Evolutionary conservation across 768 basidiomycete genomes (phyloP), one percentile per base, ranked within the genome.

Genomic region (Tubosaeta brunneosetosa): DNA sequence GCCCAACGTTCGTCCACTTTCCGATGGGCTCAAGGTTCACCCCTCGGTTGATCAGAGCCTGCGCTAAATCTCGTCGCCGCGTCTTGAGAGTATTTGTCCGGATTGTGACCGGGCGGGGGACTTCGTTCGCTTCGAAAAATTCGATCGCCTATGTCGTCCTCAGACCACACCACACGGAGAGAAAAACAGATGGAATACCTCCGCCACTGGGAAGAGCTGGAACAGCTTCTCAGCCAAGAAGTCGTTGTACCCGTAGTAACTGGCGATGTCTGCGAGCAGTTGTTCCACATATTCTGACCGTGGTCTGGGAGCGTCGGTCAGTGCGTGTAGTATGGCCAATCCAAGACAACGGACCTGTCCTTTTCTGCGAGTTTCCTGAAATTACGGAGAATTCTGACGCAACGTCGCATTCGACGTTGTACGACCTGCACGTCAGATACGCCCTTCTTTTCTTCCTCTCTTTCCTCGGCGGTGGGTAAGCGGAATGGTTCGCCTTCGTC

Each of bases 21-120:
- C 95, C 97, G 59, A 99, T 94, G 19, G 97, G 94, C 67, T 98
- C 95, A 50, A 99, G 81, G 65, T 91, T 97, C 55, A 98, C 97
- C 32, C 97, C 97, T 44, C 97, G 83, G 68, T 97, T 97, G 61
- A 98, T 85, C 33, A 99, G 77, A 0, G 85, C 80, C 71, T 98
- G 95, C 2, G 92, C 95, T 53, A 99, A 82, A 68, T 98, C 97
- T 44, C 95, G 83, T 60, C 97, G 78, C 56, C 97, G 82, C 1
- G 94, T 93, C 51, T 91, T 89, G 17, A 99, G 81, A 5, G 94
- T 98, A 69, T 99, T 99, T 33, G 94, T 94, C 54, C 97, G 89
- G 64, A 99, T 97, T 10, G 97, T 98, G 26, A 99, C 94, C 6
- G 97, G 97, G 58, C 97, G 84, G 14, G 94, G 82, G 6, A 93